Percentiles rank a stretch among this genome's conserved stretches.
Conservation (phyloP, 176 grass and related monocot genomes). For the Carex myosuroides region DNA sequence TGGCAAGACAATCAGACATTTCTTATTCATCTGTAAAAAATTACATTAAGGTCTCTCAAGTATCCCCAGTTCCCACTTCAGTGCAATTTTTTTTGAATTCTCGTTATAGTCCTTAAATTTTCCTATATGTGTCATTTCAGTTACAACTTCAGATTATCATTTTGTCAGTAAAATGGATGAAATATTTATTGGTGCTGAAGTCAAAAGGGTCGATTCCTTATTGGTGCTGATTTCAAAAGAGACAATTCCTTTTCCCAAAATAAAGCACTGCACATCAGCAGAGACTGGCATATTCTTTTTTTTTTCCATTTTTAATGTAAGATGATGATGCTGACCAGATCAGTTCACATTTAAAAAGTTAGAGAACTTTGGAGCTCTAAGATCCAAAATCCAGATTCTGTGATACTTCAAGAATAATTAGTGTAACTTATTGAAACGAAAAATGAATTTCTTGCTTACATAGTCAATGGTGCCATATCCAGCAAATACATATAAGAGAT, state of each 20-base stretch:
- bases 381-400: not conserved
- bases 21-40: not conserved
- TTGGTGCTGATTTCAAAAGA: not conserved
- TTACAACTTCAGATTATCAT: not conserved
- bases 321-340: not conserved
- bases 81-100: not conserved
- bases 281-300: not conserved
- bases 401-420: not conserved
- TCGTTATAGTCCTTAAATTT: not conserved
- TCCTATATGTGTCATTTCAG: not conserved
- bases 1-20: not conserved
- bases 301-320: not conserved
- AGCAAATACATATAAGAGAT: conserved; percentile 95
- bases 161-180: not conserved
- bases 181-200: not conserved
- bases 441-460: conserved; percentile 43
- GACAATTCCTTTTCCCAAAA: not conserved
- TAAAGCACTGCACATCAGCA: not conserved
- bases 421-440: not conserved
- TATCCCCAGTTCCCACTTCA: not conserved
- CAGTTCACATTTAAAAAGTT: not conserved
- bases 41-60: not conserved
- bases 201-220: not conserved
- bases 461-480: conserved; percentile 92
- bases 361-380: not conserved